Base-by-base conservation (phyloP, 1,284 basidiomycete species). In the Boletus sp. region DNA sequence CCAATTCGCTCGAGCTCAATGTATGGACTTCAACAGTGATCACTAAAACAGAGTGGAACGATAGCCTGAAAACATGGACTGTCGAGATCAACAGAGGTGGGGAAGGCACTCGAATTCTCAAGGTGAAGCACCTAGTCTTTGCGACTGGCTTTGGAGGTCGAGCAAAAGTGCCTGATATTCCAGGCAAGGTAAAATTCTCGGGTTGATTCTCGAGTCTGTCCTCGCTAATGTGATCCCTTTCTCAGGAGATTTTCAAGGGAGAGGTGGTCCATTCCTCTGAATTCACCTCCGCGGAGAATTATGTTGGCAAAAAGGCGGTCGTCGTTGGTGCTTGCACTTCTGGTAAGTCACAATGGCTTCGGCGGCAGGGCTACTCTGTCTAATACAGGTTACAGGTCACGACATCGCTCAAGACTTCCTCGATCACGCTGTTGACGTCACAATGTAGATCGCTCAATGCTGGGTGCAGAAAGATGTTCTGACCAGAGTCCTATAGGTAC, bases 1-100 rank as follows among this genome's bases (percentile, higher is more conserved):
- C 83, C 3, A 76, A 80, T 8, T 68, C 76, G 8, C 76, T 87
- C 56, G 86, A 87, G 61, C 76, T 87, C 46, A 81, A 86, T 66
- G 77, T 84, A 43, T 88, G 86, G 87, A 80, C 78, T 1, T 75
- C 79, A 7, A 77, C 83, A 3, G 76, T 69, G 6, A 73, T 83
- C 21, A 74, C 69, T 14, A 73, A 71, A 40, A 76, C 81, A 8
- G 63, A 70, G 11, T 81, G 75, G 68, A 62, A 81, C 56, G 68
- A 75, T 19, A 44, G 52, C 27, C 59, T 69, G 37, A 73, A 76
- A 49, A 68, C 68, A 21, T 81, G 79, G 80, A 74, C 72, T 6
- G 71, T 79, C 33, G 71, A 71, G 30, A 70, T 80, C 40, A 59
- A 64, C 38, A 65, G 71, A 52, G 60, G 53, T 11, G 73, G 73